Evolutionary conservation across 2,329 filamentous ascomycete genomes (phyloP).

Genomic region (Colletotrichum falcatum): DNA sequence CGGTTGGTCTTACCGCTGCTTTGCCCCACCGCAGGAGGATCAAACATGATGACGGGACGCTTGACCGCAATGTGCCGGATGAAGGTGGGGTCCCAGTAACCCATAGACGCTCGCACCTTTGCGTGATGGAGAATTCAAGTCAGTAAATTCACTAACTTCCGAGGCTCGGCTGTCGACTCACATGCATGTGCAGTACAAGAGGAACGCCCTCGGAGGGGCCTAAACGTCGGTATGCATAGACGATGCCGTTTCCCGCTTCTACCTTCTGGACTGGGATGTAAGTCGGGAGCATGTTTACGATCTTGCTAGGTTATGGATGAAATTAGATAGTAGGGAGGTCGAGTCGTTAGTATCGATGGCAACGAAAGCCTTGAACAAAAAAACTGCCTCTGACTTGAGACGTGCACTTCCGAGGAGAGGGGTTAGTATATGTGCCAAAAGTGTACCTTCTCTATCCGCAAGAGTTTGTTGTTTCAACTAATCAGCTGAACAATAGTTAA

Average conservation of each 20-base stretch:
- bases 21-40: constrained; percentile 26
- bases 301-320: neutral
- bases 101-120: constrained; percentile 30
- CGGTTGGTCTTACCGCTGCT: constrained; percentile 13
- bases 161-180: neutral
- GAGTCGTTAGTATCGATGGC: neutral
- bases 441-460: neutral
- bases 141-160: neutral
- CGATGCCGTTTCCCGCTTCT: constrained; percentile 24
- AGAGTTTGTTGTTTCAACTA: too few relatives aligned
- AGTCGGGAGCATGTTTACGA: constrained; percentile 12
- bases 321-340: too few relatives aligned
- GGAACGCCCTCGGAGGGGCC: constrained; percentile 18
- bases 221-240: constrained; percentile 26
- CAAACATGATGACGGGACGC: constrained; percentile 35
- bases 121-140: neutral
- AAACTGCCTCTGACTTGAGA: neutral
- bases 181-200: constrained; percentile 32
- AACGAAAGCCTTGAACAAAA: neutral
- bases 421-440: neutral
- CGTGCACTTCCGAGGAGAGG: neutral
- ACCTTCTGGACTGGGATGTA: constrained; percentile 30
- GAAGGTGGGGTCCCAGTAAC: constrained; percentile 31
- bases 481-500: neutral
- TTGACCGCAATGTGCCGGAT: constrained; percentile 16